Evolutionary conservation across 176 grass and related monocot genomes (phyloP).

Genomic region (Saccharum officinarum): DNA sequence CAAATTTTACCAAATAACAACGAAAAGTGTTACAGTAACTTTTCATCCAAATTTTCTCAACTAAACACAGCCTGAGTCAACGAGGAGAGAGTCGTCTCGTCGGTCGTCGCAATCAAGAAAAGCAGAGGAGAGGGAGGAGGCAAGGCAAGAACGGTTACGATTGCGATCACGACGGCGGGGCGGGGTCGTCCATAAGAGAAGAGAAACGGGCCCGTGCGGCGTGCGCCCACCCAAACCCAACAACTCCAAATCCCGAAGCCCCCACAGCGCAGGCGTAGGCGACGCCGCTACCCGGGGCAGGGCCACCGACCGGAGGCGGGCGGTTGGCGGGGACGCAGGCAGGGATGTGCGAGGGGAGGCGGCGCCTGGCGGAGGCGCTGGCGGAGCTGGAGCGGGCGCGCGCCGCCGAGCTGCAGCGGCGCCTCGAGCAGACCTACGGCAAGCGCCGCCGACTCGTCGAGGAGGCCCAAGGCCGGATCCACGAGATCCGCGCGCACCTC

Average conservation of each 20-base stretch:
- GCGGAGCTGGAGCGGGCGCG: slow-evolving; percentile 56
- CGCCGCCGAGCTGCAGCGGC: slow-evolving; percentile 56
- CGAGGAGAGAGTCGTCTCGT: not conserved
- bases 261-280: not conserved
- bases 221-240: not conserved
- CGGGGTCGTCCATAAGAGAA: not conserved
- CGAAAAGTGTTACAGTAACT: too few relatives aligned
- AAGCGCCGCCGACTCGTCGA: slow-evolving; percentile 45
- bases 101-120: not conserved
- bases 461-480: slow-evolving; percentile 41
- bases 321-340: not conserved
- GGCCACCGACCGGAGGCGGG: not conserved
- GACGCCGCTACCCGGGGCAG: not conserved
- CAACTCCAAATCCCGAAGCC: not conserved
- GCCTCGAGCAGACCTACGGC: slow-evolving; percentile 53
- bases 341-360: slow-evolving; percentile 60
- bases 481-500: slow-evolving; percentile 35
- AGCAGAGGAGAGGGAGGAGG: not conserved
- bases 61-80: too few relatives aligned
- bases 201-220: not conserved
- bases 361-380: slow-evolving; percentile 48
- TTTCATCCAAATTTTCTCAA: too few relatives aligned
- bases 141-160: not conserved
- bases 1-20: too few relatives aligned
- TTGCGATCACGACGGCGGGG: not conserved